Evolutionary conservation across 257 asterid species (phyloP).

Genomic region (Solanum clarkiae): DNA sequence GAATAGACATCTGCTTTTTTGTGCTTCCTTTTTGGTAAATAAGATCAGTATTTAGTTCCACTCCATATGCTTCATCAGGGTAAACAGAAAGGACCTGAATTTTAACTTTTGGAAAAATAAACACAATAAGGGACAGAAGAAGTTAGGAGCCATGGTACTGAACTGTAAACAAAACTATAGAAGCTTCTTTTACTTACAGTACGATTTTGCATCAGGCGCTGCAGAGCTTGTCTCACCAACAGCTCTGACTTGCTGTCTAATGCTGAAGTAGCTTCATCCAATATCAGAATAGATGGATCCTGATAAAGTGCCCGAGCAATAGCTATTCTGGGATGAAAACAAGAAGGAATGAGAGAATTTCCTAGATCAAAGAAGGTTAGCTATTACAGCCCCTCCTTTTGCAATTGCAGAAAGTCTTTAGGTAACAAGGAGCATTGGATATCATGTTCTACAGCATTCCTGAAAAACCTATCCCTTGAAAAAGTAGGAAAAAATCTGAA

Average conservation of each 20-base stretch:
- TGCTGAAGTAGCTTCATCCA: conserved; percentile 98
- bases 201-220: conserved; percentile 63
- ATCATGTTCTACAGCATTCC: background rate
- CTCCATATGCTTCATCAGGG: background rate
- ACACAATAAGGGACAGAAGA: background rate
- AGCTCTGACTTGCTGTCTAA: conserved; percentile 80
- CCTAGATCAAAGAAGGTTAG: background rate
- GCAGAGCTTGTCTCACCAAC: conserved; percentile 77
- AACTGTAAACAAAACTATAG: background rate
- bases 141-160: background rate
- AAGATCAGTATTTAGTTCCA: background rate
- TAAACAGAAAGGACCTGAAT: background rate
- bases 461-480: background rate
- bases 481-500: background rate
- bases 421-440: background rate
- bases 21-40: background rate
- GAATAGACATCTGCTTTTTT: background rate
- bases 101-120: background rate
- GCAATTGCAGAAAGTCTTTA: background rate
- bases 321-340: conserved; percentile 48
- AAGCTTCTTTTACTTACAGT: conserved; percentile 39
- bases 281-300: conserved; percentile 75
- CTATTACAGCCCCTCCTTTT: background rate
- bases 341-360: background rate
- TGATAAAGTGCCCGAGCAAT: conserved; percentile 90